Evolutionary conservation across 805 yeast species (phyloP), one percentile per base, ranked within the genome.

Genomic region (Candida quercuum): DNA sequence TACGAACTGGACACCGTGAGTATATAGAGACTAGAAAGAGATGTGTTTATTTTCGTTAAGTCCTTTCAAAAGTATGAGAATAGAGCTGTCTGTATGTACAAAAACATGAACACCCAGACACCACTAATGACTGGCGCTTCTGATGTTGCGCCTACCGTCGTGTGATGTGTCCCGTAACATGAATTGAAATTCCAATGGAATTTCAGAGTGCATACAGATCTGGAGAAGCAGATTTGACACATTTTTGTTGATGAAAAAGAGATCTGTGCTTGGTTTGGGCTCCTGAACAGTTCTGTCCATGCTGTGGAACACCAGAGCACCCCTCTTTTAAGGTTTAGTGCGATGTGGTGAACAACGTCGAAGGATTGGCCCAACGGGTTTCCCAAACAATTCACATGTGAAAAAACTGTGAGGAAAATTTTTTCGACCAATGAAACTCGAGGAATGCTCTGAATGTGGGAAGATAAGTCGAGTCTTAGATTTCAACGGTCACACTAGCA

Each of bases 121-220:
- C 20, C 18, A n/a, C n/a, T n/a, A n/a, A n/a, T n/a, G n/a, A n/a
- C n/a, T n/a, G n/a, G n/a, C n/a, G n/a, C n/a, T n/a, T n/a, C n/a
- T n/a, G n/a, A n/a, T n/a, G n/a, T n/a, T n/a, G n/a, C n/a, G n/a
- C 24, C 24, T 21, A 21, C 24, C 7, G 24, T 21, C 11, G 11
- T 11, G 11, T 7, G 14, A 25, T 25, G 28, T 25, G 9, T 15
- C 12, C 35, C 35, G 13, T 18, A 36, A 30, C 38, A 14, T 3
- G 10, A n/a, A 30, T 27, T 32, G 32, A 36, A 36, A 36, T 36
- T 36, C 39, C 39, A n/a, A 2, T 4, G 39, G 35, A 31, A 36
- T 36, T 36, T 36, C 30, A 24, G 27, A 20, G 10, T 35, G 41
- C 41, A 39, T 39, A 39, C 6, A n/a, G 10, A 25, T 16, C 17